phyloP scores from a whole-genome alignment of 768 basidiomycete genomes.

The Kwoniella shandongensis region DNA sequence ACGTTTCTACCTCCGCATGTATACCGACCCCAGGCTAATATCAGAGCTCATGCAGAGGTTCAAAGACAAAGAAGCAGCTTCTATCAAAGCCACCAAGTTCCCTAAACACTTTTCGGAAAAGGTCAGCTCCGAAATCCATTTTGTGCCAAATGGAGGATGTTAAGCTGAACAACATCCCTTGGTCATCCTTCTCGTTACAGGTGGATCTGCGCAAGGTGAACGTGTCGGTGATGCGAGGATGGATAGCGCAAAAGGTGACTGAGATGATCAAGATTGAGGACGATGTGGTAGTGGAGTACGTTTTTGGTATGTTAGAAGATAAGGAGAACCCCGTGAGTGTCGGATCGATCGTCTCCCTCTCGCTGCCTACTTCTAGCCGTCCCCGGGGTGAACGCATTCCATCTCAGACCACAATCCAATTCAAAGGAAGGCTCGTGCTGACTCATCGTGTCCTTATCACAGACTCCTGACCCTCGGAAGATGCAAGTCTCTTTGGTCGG shows the following conservation, averaged over 20 bases:
- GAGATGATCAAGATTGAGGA: conserved; percentile 93
- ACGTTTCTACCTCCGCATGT: neutral
- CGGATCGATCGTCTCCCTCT: neutral
- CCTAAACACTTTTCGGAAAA: conserved; percentile 86
- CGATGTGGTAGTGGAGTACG: conserved; percentile 94
- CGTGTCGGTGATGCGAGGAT: conserved; percentile 82
- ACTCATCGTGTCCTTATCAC: conserved; percentile 7
- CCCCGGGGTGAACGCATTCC: too few species aligned
- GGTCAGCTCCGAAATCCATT: conserved; percentile 50
- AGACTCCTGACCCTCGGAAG: conserved; percentile 89
- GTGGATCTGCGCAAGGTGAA: conserved; percentile 97
- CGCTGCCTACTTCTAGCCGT: neutral
- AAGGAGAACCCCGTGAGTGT: conserved; percentile 70
- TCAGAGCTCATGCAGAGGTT: conserved; percentile 60
- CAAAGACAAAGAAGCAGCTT: conserved; percentile 88
- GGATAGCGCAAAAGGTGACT: conserved; percentile 82
- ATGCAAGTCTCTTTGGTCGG: conserved; percentile 95
- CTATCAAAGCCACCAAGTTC: conserved; percentile 86
- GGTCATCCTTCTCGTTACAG: conserved; percentile 54
- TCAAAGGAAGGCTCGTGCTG: too few species aligned
- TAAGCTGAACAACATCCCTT: neutral
- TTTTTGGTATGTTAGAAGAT: conserved; percentile 90
- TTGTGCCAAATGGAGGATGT: too few species aligned
- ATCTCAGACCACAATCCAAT: too few species aligned
- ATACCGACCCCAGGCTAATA: neutral